phyloP scores from a whole-genome alignment of 257 asterid species.

The Verbascum thapsus region DNA sequence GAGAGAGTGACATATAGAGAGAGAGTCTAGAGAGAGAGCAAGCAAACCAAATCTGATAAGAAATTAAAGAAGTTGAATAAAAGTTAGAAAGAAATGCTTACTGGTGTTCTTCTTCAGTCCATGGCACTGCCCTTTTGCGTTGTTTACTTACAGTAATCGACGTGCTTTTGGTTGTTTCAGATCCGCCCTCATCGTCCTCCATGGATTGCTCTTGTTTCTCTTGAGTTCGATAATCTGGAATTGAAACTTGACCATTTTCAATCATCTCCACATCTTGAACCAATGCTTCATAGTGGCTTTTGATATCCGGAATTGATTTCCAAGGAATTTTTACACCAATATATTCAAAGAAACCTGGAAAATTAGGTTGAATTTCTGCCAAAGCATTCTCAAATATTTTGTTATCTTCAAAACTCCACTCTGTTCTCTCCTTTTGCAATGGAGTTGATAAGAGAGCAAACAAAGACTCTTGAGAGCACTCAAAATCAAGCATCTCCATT shows the following conservation, averaged over 20 bases:
- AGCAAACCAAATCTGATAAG: too few species aligned
- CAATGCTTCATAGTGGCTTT: background rate
- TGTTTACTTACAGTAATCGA: too few species aligned
- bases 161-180: too few species aligned
- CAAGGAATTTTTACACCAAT: background rate
- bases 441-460: constrained; percentile 17
- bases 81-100: too few species aligned
- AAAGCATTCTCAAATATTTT: constrained; percentile 21
- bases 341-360: constrained; percentile 2
- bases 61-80: too few species aligned
- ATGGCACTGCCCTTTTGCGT: too few species aligned
- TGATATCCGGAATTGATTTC: background rate
- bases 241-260: constrained; percentile 27
- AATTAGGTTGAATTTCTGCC: background rate
- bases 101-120: too few species aligned
- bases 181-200: too few species aligned
- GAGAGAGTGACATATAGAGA: too few species aligned
- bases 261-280: constrained; percentile 18
- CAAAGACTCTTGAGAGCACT: constrained; percentile 13
- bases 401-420: constrained; percentile 20
- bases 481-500: constrained; percentile 34
- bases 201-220: too few species aligned
- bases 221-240: too few species aligned
- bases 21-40: too few species aligned
- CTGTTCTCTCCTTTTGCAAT: background rate